phyloP scores from a whole-genome alignment of 768 basidiomycete genomes.

The Boletellus sp. region DNA sequence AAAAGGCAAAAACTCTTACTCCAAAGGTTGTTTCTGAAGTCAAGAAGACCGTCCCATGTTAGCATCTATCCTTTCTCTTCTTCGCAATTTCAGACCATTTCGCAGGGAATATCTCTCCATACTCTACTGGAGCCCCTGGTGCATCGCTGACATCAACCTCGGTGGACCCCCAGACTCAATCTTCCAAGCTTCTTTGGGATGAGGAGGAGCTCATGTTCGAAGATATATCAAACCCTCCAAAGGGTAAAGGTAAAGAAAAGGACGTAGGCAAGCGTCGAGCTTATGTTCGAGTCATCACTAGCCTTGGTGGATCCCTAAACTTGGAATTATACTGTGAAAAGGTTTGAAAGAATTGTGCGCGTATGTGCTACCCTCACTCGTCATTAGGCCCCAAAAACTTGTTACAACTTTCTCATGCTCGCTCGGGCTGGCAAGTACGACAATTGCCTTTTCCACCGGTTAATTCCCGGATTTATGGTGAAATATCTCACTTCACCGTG shows the following conservation, averaged over 20 bases:
- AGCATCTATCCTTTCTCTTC: constrained; percentile 17
- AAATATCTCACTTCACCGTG: constrained; percentile 7
- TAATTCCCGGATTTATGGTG: constrained; percentile 96
- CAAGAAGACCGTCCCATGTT: constrained; percentile 68
- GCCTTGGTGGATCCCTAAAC: constrained; percentile 83
- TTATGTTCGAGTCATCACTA: constrained; percentile 94
- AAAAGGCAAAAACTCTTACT: constrained; percentile 26
- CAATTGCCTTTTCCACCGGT: constrained; percentile 82
- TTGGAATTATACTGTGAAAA: constrained; percentile 87
- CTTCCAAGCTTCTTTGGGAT: constrained; percentile 88
- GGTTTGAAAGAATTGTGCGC: constrained; percentile 34
- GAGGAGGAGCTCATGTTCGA: constrained; percentile 99
- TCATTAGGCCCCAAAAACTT: constrained; percentile 88
- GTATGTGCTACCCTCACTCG: background rate
- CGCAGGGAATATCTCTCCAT: constrained; percentile 87
- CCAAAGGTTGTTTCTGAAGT: constrained; percentile 35
- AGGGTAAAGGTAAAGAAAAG: constrained; percentile 91
- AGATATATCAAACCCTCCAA: constrained; percentile 73
- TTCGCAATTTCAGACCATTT: constrained; percentile 1
- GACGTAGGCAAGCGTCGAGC: constrained; percentile 88
- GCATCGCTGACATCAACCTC: constrained; percentile 94
- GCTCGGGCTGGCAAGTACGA: constrained; percentile 90
- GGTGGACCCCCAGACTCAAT: constrained; percentile 64
- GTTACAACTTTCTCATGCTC: constrained; percentile 96
- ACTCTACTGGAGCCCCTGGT: constrained; percentile 84